These are phyloP conservation scores for Phytophthora ohioensis DNA, from an alignment of 352 stramenopile genomes.

Conservation along the genomic window DNA sequence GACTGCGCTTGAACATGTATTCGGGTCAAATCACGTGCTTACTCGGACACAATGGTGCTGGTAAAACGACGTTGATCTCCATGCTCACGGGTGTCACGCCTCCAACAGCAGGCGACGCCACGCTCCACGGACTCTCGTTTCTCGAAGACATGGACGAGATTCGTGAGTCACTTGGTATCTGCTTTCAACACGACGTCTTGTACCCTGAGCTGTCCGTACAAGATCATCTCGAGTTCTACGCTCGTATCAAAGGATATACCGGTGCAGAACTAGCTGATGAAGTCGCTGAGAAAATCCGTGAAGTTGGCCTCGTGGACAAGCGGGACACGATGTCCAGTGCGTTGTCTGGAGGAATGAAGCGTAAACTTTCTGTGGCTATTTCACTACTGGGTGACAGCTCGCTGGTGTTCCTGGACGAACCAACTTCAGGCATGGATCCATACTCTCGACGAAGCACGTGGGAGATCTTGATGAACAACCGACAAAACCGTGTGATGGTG, in stretches of 20 bases:
- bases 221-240: constrained; percentile 79
- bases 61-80: constrained; percentile 95
- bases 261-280: constrained; percentile 43
- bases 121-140: constrained; percentile 51
- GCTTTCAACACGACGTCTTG: constrained; percentile 86
- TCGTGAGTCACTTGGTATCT: constrained; percentile 70
- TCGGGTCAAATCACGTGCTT: constrained; percentile 85
- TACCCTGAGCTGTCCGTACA: constrained; percentile 79
- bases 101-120: constrained; percentile 65
- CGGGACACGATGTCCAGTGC: constrained; percentile 48
- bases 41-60: constrained; percentile 92
- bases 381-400: constrained; percentile 85
- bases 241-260: constrained; percentile 60
- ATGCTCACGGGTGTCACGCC: constrained; percentile 80
- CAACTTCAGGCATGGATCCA: constrained; percentile 95
- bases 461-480: constrained; percentile 68
- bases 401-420: constrained; percentile 90
- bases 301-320: constrained; percentile 75
- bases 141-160: constrained; percentile 72
- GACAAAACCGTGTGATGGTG: constrained; percentile 73
- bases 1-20: constrained; percentile 83
- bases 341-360: constrained; percentile 90
- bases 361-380: constrained; percentile 90
- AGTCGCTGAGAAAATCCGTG: constrained; percentile 51
- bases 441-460: constrained; percentile 94